Evolutionary conservation across 176 grass and related monocot species (phyloP), one percentile per base, ranked within the genome.

Genomic region (Oryza meyeriana): DNA sequence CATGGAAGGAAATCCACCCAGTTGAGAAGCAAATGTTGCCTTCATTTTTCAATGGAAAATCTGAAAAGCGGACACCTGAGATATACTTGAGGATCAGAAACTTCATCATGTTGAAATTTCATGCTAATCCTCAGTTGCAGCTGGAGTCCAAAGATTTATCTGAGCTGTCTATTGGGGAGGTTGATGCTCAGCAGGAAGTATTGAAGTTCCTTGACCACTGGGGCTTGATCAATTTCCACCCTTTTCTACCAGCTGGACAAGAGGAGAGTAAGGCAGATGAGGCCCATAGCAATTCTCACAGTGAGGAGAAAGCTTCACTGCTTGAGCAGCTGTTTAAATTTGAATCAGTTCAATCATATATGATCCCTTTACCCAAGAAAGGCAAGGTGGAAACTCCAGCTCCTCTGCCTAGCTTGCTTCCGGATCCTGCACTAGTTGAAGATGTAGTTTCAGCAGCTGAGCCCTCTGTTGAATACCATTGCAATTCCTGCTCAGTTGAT

Each of bases 221-320:
- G 94, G 95, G 95, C 58, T 81, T 97, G 61, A 94, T 97, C 78
- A 97, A 97, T 89, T 97, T 94, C 71, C 96, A 98, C 69, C 96
- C 96, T 78, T 98, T 98, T 74, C 90, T 83, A 61, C 87, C 89
- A 63, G 72, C 83, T 82, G 81, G 31, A 62, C 72, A 80, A 50
- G 93, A 90, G 73, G 88, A 88, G 85, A 85, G 58, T 74, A 95
- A 88, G 66, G 78, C 79, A 72, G 91, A 99, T 68, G 89, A 91
- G 80, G 77, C 76, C 66, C 87, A 85, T 69, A 72, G 24, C 30
- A 77, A 59, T 47, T 65, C 52, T 79, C 69, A 40, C 29, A 72
- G 62, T 69, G 87, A 85, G 50, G 87, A 92, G 28, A 77, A 92
- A 89, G 41, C 64, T 69, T 88, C 87, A 78, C 71, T 87, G 32